Evolutionary conservation across 1,284 basidiomycete genomes (phyloP).

Genomic region (Rhodotorula mucilaginosa): DNA sequence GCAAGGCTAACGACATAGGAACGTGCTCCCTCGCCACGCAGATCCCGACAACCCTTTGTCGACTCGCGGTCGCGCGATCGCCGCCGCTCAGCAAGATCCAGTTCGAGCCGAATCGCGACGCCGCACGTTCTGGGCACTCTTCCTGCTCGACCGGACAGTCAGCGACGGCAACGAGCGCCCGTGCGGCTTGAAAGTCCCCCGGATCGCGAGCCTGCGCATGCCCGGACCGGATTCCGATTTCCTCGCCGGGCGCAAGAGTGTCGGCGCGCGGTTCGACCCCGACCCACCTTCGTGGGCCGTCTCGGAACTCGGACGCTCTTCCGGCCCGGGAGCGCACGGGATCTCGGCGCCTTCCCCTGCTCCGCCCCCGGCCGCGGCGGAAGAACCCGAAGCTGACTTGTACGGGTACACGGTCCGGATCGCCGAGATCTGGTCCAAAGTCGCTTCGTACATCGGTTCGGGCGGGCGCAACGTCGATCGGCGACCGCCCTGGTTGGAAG

Average conservation of each 20-base stretch:
- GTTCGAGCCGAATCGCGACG: slow-evolving; percentile 34
- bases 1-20: not conserved
- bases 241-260: slow-evolving; percentile 13
- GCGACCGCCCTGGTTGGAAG: slow-evolving; percentile 35
- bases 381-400: slow-evolving; percentile 33
- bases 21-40: not conserved
- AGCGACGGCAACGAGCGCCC: slow-evolving; percentile 42
- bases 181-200: slow-evolving; percentile 32
- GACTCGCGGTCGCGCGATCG: slow-evolving; percentile 1
- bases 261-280: slow-evolving; percentile 36
- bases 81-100: slow-evolving; percentile 10
- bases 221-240: slow-evolving; percentile 39
- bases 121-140: slow-evolving; percentile 40
- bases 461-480: slow-evolving; percentile 41
- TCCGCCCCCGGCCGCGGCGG: not conserved
- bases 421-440: slow-evolving; percentile 39
- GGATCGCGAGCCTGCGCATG: slow-evolving; percentile 32
- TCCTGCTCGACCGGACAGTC: slow-evolving; percentile 40
- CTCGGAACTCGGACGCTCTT: not conserved
- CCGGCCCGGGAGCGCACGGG: slow-evolving; percentile 1
- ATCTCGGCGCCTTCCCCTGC: not conserved
- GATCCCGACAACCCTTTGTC: slow-evolving; percentile 1
- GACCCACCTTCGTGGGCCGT: slow-evolving; percentile 32
- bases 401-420: slow-evolving; percentile 37
- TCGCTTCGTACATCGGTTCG: slow-evolving; percentile 35